phyloP scores from a whole-genome alignment of 768 basidiomycete species.

The Amanita rubescens region DNA sequence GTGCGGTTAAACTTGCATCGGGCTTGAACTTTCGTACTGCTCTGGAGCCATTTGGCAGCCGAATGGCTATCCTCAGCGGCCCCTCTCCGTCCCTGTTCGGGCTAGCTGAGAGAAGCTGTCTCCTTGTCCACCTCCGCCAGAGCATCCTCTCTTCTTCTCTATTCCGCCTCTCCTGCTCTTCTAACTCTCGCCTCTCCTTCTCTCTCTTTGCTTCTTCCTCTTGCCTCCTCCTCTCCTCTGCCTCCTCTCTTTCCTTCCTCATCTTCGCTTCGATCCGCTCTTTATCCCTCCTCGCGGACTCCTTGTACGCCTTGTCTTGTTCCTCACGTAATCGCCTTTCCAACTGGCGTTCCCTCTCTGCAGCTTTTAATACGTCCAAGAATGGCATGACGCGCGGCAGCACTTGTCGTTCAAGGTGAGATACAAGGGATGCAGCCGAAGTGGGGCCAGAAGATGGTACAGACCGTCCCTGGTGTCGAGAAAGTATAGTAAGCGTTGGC shows the following conservation, averaged over 20 bases:
- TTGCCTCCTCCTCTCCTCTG: constrained; percentile 27
- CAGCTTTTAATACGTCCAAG: constrained; percentile 52
- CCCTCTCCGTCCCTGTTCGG: constrained; percentile 16
- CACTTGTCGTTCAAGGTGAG: constrained; percentile 64
- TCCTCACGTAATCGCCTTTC: constrained; percentile 66
- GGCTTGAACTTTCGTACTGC: constrained; percentile 49
- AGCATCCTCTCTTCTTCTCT: constrained; percentile 26
- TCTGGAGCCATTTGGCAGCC: constrained; percentile 51
- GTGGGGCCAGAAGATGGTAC: constrained; percentile 41
- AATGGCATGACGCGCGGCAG: constrained; percentile 78
- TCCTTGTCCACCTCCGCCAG: constrained; percentile 58
- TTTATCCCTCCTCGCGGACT: constrained; percentile 56
- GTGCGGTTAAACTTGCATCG: constrained; percentile 43
- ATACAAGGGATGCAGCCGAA: constrained; percentile 51
- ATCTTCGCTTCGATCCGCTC: constrained; percentile 58
- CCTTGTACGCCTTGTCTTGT: constrained; percentile 74
- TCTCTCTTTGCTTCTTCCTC: constrained; percentile 25
- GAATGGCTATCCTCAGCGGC: constrained; percentile 40
- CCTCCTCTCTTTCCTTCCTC: constrained; percentile 28
- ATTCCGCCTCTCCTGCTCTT: constrained; percentile 13
- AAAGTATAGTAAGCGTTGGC: constrained; percentile 70
- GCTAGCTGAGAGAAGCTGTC: constrained; percentile 32
- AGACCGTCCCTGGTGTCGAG: constrained; percentile 72
- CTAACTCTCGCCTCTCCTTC: constrained; percentile 37
- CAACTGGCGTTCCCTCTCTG: constrained; percentile 39